Base-by-base conservation (phyloP, 768 basidiomycete genomes). In the Gautieria morchelliformis region DNA sequence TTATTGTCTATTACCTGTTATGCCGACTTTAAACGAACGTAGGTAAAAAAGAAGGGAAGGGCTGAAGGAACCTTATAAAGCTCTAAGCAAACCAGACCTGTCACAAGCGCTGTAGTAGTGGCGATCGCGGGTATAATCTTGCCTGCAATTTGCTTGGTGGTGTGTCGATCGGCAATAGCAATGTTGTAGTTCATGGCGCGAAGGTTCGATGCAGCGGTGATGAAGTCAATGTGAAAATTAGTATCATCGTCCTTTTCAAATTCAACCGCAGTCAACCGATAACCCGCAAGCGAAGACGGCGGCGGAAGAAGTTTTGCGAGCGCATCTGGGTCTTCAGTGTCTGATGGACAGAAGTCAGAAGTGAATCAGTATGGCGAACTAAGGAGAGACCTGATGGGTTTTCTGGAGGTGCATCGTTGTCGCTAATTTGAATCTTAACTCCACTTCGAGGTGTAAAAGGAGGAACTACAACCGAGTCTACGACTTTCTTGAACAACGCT, bases 101-200 rank as follows among this genome's bases (percentile, higher is more conserved):
- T 92, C 49, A 96, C 89, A 51, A 97, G 80, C 17, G 93, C 86
- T 1, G 96, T 98, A 4, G 95, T 97, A 5, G 95, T 98, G n/a
- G 94, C 95, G 66, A 98, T 97, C 20, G 96, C 96, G 58, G 96
- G 96, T 62, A 99, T 98, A 67, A 98, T 98, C 78, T 98, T 98
- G 50, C 96, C 95, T 14, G 94, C 94, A 66, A 97, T 95, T 70
- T 93, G 89, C 75, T 98, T 98, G 42, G 96, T 98, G 52, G 84
- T 80, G 73, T 98, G 94, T 53, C 84, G 80, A 71, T 94, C 91
- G 14, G 94, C 92, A 19, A 79, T 73, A 50, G 80, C 78, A 66
- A 99, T 98, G 59, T 75, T 85, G 72, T 99, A 99, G 73, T 98
- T 98, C 74, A 83, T 80, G 6, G 96, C 96, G 37, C 96, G 89